Conservation (phyloP, 202 grass and related monocot species). For the Zoysia matrella region DNA sequence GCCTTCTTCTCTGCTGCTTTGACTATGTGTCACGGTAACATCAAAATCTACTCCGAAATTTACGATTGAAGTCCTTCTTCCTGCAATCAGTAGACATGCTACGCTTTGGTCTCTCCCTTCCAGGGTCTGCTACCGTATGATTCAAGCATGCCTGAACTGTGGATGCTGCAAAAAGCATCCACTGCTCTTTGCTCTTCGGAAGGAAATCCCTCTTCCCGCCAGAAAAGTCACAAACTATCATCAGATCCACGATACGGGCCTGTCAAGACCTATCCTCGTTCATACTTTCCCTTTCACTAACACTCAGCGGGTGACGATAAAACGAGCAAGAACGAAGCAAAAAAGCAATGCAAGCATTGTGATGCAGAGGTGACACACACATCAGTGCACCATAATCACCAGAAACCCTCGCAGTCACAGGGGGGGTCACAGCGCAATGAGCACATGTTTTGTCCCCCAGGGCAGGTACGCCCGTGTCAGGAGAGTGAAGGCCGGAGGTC, state of each 20-base stretch:
- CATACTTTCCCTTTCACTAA: background rate
- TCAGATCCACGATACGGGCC: background rate
- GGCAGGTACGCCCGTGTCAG: constrained; percentile 12
- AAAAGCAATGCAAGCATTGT: no score
- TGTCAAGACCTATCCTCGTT: background rate
- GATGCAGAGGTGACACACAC: background rate
- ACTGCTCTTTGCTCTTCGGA: background rate
- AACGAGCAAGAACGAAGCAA: background rate
- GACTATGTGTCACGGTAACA: constrained; percentile 37
- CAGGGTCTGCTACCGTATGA: constrained; percentile 6
- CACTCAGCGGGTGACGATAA: no score
- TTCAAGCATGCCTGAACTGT: constrained; percentile 34
- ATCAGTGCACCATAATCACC: background rate
- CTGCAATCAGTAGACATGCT: no score
- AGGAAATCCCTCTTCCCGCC: background rate
- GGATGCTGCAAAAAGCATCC: background rate
- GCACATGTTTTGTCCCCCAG: constrained; percentile 51
- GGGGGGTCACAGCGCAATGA: no score
- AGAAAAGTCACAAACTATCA: constrained; percentile 3
- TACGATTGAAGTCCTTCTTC: no score
- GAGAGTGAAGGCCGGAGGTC: constrained; percentile 26
- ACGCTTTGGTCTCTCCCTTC: no score
- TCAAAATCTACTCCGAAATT: background rate
- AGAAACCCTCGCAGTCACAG: background rate
- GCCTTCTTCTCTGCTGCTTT: constrained; percentile 40